phyloP scores from a whole-genome alignment of 257 asterid species.

The Solanum dulcamara region DNA sequence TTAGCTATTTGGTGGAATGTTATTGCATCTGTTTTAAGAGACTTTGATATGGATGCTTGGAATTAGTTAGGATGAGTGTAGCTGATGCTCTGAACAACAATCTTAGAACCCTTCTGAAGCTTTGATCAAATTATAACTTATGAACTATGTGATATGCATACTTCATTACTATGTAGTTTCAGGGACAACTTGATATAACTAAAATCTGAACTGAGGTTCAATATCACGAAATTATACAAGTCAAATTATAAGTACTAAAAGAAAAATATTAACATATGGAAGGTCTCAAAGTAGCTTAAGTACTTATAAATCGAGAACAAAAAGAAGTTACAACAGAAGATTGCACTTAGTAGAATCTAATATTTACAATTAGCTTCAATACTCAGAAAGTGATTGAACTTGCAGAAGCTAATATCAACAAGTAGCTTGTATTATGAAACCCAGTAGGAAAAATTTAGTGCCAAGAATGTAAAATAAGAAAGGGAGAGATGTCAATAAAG shows the following conservation, averaged over 20 bases:
- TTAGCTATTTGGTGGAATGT: not conserved
- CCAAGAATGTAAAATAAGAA: too few relatives aligned
- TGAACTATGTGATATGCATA: not conserved
- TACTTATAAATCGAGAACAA: too few relatives aligned
- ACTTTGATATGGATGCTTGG: not conserved
- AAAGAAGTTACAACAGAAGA: too few relatives aligned
- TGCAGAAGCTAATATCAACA: too few relatives aligned
- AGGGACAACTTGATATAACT: not conserved
- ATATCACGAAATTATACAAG: too few relatives aligned
- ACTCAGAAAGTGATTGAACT: too few relatives aligned
- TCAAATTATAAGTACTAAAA: not conserved
- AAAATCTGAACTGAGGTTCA: not conserved
- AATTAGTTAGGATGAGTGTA: not conserved
- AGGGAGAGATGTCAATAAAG: too few relatives aligned
- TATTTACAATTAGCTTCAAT: too few relatives aligned
- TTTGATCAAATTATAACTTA: not conserved
- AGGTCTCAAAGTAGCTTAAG: not conserved
- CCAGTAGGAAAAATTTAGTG: too few relatives aligned
- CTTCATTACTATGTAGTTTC: not conserved
- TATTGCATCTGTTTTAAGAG: not conserved
- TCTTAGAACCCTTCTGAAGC: not conserved
- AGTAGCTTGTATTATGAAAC: too few relatives aligned
- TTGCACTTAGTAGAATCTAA: too few relatives aligned
- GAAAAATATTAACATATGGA: not conserved
- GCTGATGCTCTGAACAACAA: constrained; percentile 13